Conservation (phyloP, 106 monocot species). For the Posidonia australis region DNA sequence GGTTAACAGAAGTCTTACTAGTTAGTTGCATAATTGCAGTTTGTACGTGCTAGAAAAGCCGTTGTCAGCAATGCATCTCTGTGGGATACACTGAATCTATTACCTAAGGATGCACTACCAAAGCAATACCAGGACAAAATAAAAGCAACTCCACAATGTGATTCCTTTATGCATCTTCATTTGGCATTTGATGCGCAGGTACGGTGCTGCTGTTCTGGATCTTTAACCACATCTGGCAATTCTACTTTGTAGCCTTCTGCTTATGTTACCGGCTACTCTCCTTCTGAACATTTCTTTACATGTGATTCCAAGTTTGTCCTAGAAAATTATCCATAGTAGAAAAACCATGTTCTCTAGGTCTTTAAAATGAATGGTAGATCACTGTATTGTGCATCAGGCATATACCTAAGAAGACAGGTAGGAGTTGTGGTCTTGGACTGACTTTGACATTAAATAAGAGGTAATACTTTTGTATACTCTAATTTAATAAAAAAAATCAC, state of each 20-base stretch:
- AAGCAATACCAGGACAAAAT: conserved; percentile 48
- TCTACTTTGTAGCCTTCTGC: neutral
- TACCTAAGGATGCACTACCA: conserved; percentile 45
- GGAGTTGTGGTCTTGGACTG: too few relatives aligned
- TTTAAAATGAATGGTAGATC: too few relatives aligned
- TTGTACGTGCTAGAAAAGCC: conserved; percentile 77
- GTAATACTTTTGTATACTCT: too few relatives aligned
- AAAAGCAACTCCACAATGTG: conserved; percentile 70
- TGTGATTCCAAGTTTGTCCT: too few relatives aligned
- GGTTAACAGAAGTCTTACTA: neutral
- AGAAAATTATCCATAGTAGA: too few relatives aligned
- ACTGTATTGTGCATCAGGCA: too few relatives aligned
- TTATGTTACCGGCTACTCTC: too few relatives aligned
- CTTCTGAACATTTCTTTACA: too few relatives aligned
- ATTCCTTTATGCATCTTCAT: conserved; percentile 98
- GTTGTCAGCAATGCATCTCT: conserved; percentile 98
- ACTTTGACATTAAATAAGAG: too few relatives aligned
- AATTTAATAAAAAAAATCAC: too few relatives aligned
- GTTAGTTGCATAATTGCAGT: conserved; percentile 25
- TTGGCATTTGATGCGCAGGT: conserved; percentile 87
- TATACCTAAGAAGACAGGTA: too few relatives aligned
- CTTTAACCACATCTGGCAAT: neutral
- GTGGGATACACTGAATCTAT: conserved; percentile 82
- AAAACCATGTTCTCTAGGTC: too few relatives aligned
- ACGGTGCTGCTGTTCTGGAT: neutral